Percentiles rank a stretch among this genome's conserved stretches.
Conservation (phyloP, 169 alveolate species). For the Amoebophrya sp. region DNA sequence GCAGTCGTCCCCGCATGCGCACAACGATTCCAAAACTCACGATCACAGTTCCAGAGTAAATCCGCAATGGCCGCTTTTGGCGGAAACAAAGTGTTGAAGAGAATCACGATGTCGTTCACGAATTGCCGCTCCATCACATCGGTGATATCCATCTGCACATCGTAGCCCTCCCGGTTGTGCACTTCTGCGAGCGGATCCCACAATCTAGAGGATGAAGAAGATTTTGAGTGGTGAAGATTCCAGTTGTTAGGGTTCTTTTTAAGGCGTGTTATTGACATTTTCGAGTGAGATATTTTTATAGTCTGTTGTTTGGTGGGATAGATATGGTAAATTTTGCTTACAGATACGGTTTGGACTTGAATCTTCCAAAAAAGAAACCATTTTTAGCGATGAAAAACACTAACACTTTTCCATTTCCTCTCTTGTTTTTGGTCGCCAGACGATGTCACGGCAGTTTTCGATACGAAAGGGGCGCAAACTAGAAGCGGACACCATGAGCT, state of each 20-base stretch:
- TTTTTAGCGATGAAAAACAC: too few species aligned
- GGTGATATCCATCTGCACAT: not conserved
- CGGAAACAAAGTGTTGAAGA: not conserved
- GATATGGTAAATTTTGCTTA: too few species aligned
- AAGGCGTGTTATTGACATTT: too few species aligned
- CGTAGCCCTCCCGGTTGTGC: not conserved
- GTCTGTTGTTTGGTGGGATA: too few species aligned
- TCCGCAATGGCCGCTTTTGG: not conserved
- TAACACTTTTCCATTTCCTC: not conserved
- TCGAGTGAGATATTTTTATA: too few species aligned
- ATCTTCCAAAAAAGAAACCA: too few species aligned
- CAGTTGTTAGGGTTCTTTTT: too few species aligned
- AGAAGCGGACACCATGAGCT: not conserved
- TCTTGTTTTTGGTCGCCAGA: not conserved
- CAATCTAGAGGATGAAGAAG: too few species aligned
- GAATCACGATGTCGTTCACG: not conserved
- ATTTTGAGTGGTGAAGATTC: too few species aligned
- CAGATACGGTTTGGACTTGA: too few species aligned
- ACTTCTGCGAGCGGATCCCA: conserved; percentile 4
- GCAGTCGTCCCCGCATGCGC: not conserved
- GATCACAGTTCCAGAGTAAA: not conserved
- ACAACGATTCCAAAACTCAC: not conserved
- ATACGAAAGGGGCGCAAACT: not conserved
- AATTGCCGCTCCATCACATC: conserved; percentile 18
- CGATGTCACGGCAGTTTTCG: not conserved